Conservation (phyloP, 1,139 yeast species). For the Pichia sp. region DNA sequence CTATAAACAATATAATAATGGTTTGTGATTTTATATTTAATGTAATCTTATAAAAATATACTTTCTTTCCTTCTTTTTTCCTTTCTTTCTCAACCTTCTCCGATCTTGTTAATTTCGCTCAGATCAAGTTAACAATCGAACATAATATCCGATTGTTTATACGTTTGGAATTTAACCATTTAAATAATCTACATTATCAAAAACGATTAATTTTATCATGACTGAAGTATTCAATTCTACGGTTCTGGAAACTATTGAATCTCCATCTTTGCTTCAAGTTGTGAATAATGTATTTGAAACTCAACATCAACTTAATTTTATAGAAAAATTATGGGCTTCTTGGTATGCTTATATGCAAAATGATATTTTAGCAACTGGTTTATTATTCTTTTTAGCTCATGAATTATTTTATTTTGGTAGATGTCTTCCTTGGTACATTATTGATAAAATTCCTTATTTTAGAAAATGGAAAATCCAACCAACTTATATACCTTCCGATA, state of each 20-base stretch:
- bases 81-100: no score
- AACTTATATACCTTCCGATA: constrained; percentile 65
- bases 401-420: constrained; percentile 82
- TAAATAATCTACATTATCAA: neutral
- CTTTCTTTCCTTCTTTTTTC: neutral
- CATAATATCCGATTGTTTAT: no score
- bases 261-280: constrained; percentile 30
- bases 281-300: constrained; percentile 31
- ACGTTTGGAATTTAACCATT: no score
- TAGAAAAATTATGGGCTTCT: constrained; percentile 71
- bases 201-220: constrained; percentile 15
- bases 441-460: constrained; percentile 72
- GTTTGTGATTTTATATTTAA: no score
- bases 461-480: constrained; percentile 80
- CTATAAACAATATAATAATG: no score
- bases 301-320: constrained; percentile 37
- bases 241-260: constrained; percentile 17
- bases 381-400: constrained; percentile 68
- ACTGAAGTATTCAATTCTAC: constrained; percentile 30
- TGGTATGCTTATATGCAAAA: constrained; percentile 74
- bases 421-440: constrained; percentile 81
- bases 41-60: neutral
- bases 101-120: no score
- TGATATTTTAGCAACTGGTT: constrained; percentile 78
- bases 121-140: no score